phyloP scores from a whole-genome alignment of 371 early-diverging fungal genomes.

The Mortierella sp. region DNA sequence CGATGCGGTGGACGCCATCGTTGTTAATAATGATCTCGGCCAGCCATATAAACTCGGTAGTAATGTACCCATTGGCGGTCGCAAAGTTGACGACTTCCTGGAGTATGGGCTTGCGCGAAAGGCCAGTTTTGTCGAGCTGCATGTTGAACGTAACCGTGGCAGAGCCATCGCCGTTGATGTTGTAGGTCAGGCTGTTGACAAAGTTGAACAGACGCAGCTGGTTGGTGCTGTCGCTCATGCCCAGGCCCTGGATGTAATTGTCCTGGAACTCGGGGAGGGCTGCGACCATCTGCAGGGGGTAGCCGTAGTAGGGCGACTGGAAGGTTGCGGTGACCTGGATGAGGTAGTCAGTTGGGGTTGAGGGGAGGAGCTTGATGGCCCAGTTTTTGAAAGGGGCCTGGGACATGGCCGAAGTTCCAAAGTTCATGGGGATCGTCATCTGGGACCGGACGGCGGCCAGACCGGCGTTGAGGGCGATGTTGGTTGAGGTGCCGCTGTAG shows the following conservation, averaged over 20 bases:
- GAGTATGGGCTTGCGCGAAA: slow-evolving; percentile 12
- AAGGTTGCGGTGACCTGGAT: slow-evolving; percentile 46
- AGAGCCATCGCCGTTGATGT: slow-evolving; percentile 25
- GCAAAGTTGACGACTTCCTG: slow-evolving; percentile 22
- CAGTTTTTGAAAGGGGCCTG: slow-evolving; percentile 47
- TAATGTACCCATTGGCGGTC: slow-evolving; percentile 26
- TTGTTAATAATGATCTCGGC: slow-evolving; percentile 34
- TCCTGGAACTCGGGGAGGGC: slow-evolving; percentile 16
- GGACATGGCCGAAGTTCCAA: slow-evolving; percentile 28
- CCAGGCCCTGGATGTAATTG: slow-evolving; percentile 10
- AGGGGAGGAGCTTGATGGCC: slow-evolving; percentile 38
- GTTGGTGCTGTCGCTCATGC: background rate
- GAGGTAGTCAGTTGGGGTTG: slow-evolving; percentile 7
- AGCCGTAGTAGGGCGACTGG: slow-evolving; percentile 51
- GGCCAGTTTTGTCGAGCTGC: background rate
- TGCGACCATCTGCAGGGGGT: slow-evolving; percentile 21
- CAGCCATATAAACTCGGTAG: slow-evolving; percentile 23
- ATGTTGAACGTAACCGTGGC: slow-evolving; percentile 34
- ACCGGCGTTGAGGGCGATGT: slow-evolving; percentile 44
- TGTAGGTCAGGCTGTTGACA: slow-evolving; percentile 17
- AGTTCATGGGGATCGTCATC: slow-evolving; percentile 25
- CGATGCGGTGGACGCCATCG: slow-evolving; percentile 27
- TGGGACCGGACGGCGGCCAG: slow-evolving; percentile 21
- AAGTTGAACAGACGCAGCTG: slow-evolving; percentile 31
- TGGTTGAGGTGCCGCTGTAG: slow-evolving; percentile 17